Evolutionary conservation across 257 asterid species (phyloP).

Genomic region (Primulina eburnea): DNA sequence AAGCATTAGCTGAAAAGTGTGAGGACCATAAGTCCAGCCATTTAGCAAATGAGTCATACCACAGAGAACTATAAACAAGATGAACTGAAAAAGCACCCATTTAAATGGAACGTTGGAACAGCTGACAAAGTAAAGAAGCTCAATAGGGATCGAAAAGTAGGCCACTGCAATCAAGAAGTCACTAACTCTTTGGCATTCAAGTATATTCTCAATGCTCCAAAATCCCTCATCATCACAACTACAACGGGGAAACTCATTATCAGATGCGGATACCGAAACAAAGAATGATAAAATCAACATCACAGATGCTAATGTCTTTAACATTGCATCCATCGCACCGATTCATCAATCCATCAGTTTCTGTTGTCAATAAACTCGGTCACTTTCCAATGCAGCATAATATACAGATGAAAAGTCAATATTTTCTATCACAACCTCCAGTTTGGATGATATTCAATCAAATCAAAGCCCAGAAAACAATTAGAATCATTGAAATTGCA

Average conservation of each 20-base stretch:
- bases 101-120: constrained; percentile 78
- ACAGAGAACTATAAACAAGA: constrained; percentile 80
- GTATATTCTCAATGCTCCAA: constrained; percentile 63
- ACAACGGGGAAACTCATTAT: constrained; percentile 48
- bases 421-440: constrained; percentile 30
- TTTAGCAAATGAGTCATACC: constrained; percentile 95
- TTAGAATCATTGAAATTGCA: background rate
- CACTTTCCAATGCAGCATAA: constrained; percentile 24
- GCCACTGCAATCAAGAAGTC: constrained; percentile 93
- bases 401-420: constrained; percentile 12
- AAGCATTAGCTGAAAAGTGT: constrained; percentile 74
- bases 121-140: constrained; percentile 85
- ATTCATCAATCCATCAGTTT: constrained; percentile 35
- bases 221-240: constrained; percentile 79
- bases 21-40: constrained; percentile 91
- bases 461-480: constrained; percentile 18
- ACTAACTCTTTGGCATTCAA: constrained; percentile 70
- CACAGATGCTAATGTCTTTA: constrained; percentile 41
- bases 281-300: constrained; percentile 43
- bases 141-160: constrained; percentile 90
- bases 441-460: constrained; percentile 22
- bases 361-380: background rate
- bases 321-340: constrained; percentile 52
- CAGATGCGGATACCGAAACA: constrained; percentile 40
- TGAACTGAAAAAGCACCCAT: constrained; percentile 88